Conservation (phyloP, 2,329 filamentous ascomycete genomes). For the Erysiphe pulchra region DNA sequence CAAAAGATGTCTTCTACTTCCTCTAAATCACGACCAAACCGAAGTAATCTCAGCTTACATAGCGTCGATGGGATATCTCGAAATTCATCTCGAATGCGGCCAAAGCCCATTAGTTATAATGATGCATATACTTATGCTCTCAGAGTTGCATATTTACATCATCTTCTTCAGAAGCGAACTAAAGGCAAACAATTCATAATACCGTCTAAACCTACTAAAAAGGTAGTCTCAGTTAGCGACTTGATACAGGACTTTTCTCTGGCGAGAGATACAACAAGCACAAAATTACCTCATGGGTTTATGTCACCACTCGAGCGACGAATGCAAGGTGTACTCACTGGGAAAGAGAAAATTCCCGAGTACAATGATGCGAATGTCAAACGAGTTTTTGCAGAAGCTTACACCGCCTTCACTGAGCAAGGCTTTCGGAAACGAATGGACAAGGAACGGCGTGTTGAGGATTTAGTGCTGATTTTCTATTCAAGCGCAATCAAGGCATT, state of each 20-base stretch:
- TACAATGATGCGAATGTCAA: conserved; percentile 81
- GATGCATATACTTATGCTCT: conserved; percentile 84
- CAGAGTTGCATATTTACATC: conserved; percentile 71
- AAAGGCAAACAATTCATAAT: conserved; percentile 73
- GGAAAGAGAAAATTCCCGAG: conserved; percentile 61
- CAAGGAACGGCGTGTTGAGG: conserved; percentile 79
- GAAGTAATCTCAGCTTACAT: conserved; percentile 11
- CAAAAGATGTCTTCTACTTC: conserved; percentile 11
- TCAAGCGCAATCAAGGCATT: conserved; percentile 81
- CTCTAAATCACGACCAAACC: conserved; percentile 9
- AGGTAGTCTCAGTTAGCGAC: conserved; percentile 55
- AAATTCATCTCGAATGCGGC: conserved; percentile 19
- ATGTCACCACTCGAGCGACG: conserved; percentile 33
- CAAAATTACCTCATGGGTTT: conserved; percentile 45
- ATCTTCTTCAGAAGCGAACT: conserved; percentile 73
- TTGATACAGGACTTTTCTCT: conserved; percentile 64
- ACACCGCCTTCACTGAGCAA: conserved; percentile 76
- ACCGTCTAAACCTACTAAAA: conserved; percentile 30
- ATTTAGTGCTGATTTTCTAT: conserved; percentile 86
- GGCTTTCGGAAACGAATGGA: conserved; percentile 78
- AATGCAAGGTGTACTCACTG: conserved; percentile 27
- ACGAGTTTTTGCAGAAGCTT: conserved; percentile 78
- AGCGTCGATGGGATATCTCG: conserved; percentile 9
- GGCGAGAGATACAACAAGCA: conserved; percentile 41
- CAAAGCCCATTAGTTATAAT: conserved; percentile 32